phyloP scores from a whole-genome alignment of 495 filamentous ascomycete species.

The Talaromyces ruber region DNA sequence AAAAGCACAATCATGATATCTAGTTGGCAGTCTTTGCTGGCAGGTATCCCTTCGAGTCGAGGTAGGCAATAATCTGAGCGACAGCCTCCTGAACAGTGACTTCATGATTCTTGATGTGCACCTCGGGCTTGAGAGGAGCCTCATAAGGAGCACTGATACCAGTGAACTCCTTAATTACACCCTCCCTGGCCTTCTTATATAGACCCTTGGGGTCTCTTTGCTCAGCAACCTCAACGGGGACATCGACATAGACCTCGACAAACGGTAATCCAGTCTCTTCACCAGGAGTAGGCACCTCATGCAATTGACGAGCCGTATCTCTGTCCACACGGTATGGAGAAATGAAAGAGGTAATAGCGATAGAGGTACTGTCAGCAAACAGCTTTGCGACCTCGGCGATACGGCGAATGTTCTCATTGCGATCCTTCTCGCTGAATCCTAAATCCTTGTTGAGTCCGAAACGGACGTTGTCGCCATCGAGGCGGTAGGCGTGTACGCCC shows the following conservation, averaged over 20 bases:
- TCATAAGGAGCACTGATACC: slow-evolving; percentile 91
- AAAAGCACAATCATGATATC: background rate
- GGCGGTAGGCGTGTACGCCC: slow-evolving; percentile 75
- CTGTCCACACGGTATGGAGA: slow-evolving; percentile 86
- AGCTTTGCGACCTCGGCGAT: slow-evolving; percentile 96
- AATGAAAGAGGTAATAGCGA: slow-evolving; percentile 94
- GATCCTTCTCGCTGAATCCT: slow-evolving; percentile 85
- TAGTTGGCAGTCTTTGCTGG: slow-evolving; percentile 30
- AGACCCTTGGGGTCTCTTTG: slow-evolving; percentile 91
- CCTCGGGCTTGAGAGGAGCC: slow-evolving; percentile 76
- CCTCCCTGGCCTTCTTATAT: slow-evolving; percentile 91
- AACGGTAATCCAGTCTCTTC: slow-evolving; percentile 63
- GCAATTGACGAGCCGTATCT: slow-evolving; percentile 68
- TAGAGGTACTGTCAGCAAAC: slow-evolving; percentile 80
- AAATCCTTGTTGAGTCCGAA: slow-evolving; percentile 97
- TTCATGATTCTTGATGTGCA: slow-evolving; percentile 70
- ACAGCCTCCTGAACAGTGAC: slow-evolving; percentile 80
- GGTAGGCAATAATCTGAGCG: slow-evolving; percentile 67
- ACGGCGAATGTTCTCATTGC: slow-evolving; percentile 93
- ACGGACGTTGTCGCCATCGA: slow-evolving; percentile 97
- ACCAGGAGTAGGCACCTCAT: slow-evolving; percentile 44
- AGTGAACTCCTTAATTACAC: slow-evolving; percentile 94
- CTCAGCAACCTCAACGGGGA: slow-evolving; percentile 86
- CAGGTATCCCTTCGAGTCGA: slow-evolving; percentile 58
- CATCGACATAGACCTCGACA: slow-evolving; percentile 86